phyloP scores from a whole-genome alignment of 2,329 filamentous ascomycete species.

The Chalaropsis ovoidea region DNA sequence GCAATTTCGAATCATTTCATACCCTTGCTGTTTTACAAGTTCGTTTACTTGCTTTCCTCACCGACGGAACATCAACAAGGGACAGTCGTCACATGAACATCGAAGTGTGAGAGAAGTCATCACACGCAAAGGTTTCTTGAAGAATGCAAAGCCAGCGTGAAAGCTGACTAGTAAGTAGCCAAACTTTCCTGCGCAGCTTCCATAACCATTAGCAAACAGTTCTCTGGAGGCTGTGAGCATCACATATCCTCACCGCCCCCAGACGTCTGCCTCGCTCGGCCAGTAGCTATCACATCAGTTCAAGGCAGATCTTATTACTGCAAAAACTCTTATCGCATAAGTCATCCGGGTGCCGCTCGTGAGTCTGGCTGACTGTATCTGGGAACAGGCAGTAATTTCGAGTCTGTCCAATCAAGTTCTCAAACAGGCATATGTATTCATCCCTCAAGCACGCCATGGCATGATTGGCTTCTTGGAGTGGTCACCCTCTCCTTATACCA shows the following conservation, averaged over 20 bases:
- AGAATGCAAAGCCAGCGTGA: no score
- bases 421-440: not conserved
- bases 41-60: not conserved
- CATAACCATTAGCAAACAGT: no score
- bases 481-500: not conserved
- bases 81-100: not conserved
- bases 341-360: not conserved
- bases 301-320: not conserved
- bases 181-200: no score
- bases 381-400: not conserved
- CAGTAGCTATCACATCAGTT: no score
- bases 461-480: not conserved
- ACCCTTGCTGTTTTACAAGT: not conserved
- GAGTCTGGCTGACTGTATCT: not conserved
- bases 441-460: constrained; percentile 5
- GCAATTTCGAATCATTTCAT: not conserved
- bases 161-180: no score
- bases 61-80: not conserved
- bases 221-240: no score
- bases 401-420: not conserved
- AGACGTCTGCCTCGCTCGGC: no score
- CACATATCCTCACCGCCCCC: no score
- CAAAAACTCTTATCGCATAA: not conserved
- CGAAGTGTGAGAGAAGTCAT: not conserved
- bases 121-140: not conserved